phyloP scores from a whole-genome alignment of 768 basidiomycete species.

The Amanita fuliginea region DNA sequence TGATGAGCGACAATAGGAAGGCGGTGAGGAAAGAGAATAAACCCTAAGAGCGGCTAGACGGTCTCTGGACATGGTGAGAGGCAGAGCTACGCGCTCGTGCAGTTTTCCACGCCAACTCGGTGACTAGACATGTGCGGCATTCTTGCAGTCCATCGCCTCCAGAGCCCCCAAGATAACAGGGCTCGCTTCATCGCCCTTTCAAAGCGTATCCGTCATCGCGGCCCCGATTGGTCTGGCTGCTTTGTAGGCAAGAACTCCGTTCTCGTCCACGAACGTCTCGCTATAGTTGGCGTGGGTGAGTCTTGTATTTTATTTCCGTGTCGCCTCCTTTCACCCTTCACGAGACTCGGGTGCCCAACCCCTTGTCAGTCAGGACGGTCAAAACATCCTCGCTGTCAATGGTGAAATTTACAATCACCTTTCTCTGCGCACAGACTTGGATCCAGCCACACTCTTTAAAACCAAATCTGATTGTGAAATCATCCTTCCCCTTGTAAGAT shows the following conservation, averaged over 20 bases:
- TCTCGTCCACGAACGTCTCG: slow-evolving; percentile 91
- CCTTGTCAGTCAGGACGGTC: slow-evolving; percentile 76
- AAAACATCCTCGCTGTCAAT: slow-evolving; percentile 82
- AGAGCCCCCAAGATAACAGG: slow-evolving; percentile 59
- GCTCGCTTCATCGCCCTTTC: slow-evolving; percentile 74
- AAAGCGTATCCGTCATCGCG: slow-evolving; percentile 85
- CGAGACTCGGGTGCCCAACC: slow-evolving; percentile 96
- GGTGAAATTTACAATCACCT: slow-evolving; percentile 99
- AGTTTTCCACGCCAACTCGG: slow-evolving; percentile 1
- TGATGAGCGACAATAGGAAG: background rate
- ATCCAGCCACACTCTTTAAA: slow-evolving; percentile 70
- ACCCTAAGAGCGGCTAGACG: slow-evolving; percentile 28
- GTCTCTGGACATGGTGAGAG: slow-evolving; percentile 23
- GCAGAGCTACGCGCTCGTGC: background rate
- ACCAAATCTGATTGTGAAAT: slow-evolving; percentile 98
- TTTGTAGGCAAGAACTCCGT: slow-evolving; percentile 74
- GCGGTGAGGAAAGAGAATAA: background rate
- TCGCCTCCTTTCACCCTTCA: slow-evolving; percentile 3
- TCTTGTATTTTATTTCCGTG: slow-evolving; percentile 7
- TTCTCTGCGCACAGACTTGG: slow-evolving; percentile 59
- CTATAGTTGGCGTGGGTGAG: slow-evolving; percentile 95
- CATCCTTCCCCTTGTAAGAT: slow-evolving; percentile 75
- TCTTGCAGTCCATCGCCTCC: slow-evolving; percentile 71
- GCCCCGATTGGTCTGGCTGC: slow-evolving; percentile 98
- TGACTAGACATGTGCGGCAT: slow-evolving; percentile 77